Evolutionary conservation across 2,329 filamentous ascomycete species (phyloP).

Genomic region (Teratosphaeria nubilosa): DNA sequence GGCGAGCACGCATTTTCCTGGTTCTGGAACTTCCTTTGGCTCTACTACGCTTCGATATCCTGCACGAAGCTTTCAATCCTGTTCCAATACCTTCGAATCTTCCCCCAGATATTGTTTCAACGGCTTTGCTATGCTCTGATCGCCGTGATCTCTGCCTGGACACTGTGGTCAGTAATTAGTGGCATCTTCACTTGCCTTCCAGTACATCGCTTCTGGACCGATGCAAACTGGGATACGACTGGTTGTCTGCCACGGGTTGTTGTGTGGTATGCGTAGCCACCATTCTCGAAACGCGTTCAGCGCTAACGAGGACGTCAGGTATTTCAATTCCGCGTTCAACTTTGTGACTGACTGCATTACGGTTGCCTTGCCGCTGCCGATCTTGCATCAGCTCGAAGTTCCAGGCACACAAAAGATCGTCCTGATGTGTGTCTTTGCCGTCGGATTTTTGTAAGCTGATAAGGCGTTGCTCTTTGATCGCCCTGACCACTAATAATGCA

Average conservation of each 20-base stretch:
- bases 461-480: background rate
- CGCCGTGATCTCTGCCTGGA: constrained; percentile 1
- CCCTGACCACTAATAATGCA: background rate
- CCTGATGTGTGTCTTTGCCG: background rate
- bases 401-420: background rate
- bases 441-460: background rate
- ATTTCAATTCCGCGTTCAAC: constrained; percentile 5
- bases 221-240: constrained; percentile 2
- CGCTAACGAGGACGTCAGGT: constrained; percentile 1
- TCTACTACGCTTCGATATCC: constrained; percentile 28
- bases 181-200: constrained; percentile 5
- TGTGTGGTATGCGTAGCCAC: background rate
- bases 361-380: background rate
- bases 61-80: constrained; percentile 37
- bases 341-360: constrained; percentile 5
- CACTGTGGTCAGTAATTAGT: constrained; percentile 5
- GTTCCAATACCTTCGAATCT: constrained; percentile 39
- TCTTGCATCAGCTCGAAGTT: background rate
- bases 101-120: constrained; percentile 17
- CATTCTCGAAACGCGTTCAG: background rate
- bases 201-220: constrained; percentile 5
- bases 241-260: constrained; percentile 4
- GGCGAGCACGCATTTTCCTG: background rate
- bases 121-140: constrained; percentile 3
- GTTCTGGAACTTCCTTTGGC: constrained; percentile 25